Base-by-base conservation (phyloP, 2,329 filamentous ascomycete species). In the Aschersonia sp. region DNA sequence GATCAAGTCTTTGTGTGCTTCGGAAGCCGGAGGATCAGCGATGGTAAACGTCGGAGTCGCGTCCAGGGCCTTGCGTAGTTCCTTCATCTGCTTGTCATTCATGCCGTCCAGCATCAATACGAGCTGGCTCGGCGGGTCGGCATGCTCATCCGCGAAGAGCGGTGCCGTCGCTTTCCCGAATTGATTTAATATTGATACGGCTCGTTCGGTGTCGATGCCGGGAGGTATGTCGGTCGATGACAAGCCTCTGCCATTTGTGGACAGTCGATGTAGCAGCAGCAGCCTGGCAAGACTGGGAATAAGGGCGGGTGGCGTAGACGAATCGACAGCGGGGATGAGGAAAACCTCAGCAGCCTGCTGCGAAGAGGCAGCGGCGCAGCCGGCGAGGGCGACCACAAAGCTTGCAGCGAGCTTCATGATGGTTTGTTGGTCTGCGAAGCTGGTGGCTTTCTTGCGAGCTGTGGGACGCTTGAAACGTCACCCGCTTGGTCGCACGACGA, bases 71-170 rank as follows among this genome's bases (percentile, higher is more conserved):
- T 62, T 59, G 46, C 71, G 62, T 6, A 69, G 64, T n/a, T 68
- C 62, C 48, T 69, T 65, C 46, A 69, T 65, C 44, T 73, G 69
- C 42, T 68, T 57, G 12, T 65, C 54, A 14, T 68, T 71, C 62
- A 75, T 66, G 56, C 79, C 76, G 57, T 81, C 72, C 46, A 83
- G 65, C 54, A 78, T 61, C 46, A 83, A 63, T 30, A 84, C 63
- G 40, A 84, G 68, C 61, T 85, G 79, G 46, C 63, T 67, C 5
- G 71, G 68, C 39, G 54, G 54, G 46, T 51, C 53, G 45, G 63
- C 57, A 14, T 58, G 53, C 9, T 53, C 52, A 42, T 63, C 57
- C 5, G 59, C 49, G 54, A 85, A 79, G 35, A 85, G 63, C 22
- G 68, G 60, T 47, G 64, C 55, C 6, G 72, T 62, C 32, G 65